Percentiles rank a stretch among this genome's conserved stretches.
Evolutionary conservation across 1,139 yeast species (phyloP).

Genomic region (Hansenula sp.): DNA sequence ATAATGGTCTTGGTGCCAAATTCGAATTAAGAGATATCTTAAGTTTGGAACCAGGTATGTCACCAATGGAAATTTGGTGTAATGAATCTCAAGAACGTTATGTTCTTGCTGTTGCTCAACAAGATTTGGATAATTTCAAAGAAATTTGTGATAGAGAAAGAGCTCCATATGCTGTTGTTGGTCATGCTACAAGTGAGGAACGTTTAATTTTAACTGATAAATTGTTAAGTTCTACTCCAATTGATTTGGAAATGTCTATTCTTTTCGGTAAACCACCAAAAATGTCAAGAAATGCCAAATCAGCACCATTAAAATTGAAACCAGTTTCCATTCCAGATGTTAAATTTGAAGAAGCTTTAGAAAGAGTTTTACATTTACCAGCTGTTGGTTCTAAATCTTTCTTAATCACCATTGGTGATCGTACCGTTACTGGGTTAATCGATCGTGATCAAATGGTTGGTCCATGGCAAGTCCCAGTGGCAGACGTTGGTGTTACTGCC

Average conservation of each 20-base stretch:
- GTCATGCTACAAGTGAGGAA: constrained; percentile 86
- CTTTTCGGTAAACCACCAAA: constrained; percentile 97
- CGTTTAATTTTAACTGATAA: constrained; percentile 79
- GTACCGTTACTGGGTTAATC: constrained; percentile 92
- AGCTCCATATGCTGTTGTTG: constrained; percentile 95
- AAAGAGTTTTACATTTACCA: constrained; percentile 84
- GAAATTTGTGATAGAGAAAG: constrained; percentile 91
- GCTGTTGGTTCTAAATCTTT: constrained; percentile 94
- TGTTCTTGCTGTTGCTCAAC: constrained; percentile 87
- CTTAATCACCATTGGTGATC: constrained; percentile 94
- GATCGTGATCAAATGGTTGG: constrained; percentile 99
- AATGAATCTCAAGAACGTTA: constrained; percentile 99
- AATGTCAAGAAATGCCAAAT: constrained; percentile 75
- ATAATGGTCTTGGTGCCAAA: constrained; percentile 89
- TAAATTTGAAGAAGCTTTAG: constrained; percentile 60
- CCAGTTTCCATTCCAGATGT: constrained; percentile 40
- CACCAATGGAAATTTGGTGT: constrained; percentile 99
- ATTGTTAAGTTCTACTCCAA: constrained; percentile 74
- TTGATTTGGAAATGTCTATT: constrained; percentile 95
- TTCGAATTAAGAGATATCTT: constrained; percentile 91
- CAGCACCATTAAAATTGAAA: constrained; percentile 57
- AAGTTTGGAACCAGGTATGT: constrained; percentile 95
- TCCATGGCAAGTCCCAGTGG: constrained; percentile 99
- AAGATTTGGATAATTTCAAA: constrained; percentile 67
- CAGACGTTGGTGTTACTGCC: constrained; percentile 97